Evolutionary conservation across 306 rosid genomes (phyloP).

Genomic region (Cicer arietinum): DNA sequence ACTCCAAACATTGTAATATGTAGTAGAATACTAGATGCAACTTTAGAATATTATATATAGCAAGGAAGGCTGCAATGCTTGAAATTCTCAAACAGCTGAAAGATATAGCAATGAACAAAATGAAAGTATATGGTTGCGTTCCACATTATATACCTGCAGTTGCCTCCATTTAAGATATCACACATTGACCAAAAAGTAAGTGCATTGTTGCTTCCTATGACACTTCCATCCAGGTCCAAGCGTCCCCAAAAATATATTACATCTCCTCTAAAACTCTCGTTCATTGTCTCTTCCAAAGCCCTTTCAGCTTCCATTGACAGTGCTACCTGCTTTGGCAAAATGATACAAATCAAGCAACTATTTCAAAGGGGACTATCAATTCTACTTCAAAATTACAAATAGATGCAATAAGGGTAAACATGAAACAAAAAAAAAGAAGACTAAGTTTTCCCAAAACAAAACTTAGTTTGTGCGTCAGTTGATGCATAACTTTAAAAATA

Average conservation of each 20-base stretch:
- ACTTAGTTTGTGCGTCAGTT: conserved; percentile 21
- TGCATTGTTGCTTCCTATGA: conserved; percentile 54
- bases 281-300: conserved; percentile 73
- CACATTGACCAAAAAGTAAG: conserved; percentile 93
- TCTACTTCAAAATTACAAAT: conserved; percentile 17
- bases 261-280: conserved; percentile 67
- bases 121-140: conserved; percentile 13
- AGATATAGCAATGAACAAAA: conserved; percentile 27
- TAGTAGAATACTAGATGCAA: conserved; percentile 28
- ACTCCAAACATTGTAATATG: conserved; percentile 4
- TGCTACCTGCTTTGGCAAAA: conserved; percentile 68
- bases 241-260: conserved; percentile 88
- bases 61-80: conserved; percentile 25
- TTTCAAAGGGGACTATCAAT: conserved; percentile 13
- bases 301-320: conserved; percentile 71
- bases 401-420: background rate
- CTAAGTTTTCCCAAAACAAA: conserved; percentile 35
- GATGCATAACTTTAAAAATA: conserved; percentile 37
- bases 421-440: conserved; percentile 33
- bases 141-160: conserved; percentile 72
- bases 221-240: conserved; percentile 65
- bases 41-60: conserved; percentile 32
- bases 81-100: conserved; percentile 33
- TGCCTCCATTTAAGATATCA: conserved; percentile 90
- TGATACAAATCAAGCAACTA: conserved; percentile 30